A percentile compares a stretch with the other conserved stretches of the same genome.
phyloP scores from a whole-genome alignment of 1,139 yeast genomes.

The Debaryomyces udenii region DNA sequence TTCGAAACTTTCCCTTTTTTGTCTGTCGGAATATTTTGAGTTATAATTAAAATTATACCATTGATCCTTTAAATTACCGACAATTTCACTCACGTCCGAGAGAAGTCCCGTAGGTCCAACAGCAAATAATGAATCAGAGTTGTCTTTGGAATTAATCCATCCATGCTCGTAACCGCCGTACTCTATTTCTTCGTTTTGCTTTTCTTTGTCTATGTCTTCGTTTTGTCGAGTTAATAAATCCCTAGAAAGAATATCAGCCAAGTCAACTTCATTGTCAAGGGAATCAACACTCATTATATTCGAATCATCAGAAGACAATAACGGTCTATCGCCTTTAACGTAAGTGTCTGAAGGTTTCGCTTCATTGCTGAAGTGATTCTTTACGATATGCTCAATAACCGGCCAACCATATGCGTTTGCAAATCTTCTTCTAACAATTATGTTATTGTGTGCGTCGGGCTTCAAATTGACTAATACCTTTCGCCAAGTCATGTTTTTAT shows the following conservation, averaged over 20 bases:
- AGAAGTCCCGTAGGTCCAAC: conserved; percentile 75
- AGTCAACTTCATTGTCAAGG: conserved; percentile 31
- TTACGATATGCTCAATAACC: conserved; percentile 78
- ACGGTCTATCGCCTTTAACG: conserved; percentile 5
- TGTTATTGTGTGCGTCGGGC: conserved; percentile 96
- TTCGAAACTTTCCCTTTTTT: neutral
- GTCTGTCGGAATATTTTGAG: conserved; percentile 6
- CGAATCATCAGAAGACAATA: neutral
- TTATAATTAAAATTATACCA: conserved; percentile 31
- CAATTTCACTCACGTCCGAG: conserved; percentile 60
- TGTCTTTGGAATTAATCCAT: conserved; percentile 57
- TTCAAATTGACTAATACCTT: conserved; percentile 83
- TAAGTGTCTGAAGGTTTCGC: conserved; percentile 13
- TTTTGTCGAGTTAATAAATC: conserved; percentile 41
- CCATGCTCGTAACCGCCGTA: conserved; percentile 26
- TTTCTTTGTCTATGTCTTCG: conserved; percentile 33
- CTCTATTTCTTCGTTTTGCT: conserved; percentile 16
- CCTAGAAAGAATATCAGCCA: conserved; percentile 37
- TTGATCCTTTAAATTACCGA: conserved; percentile 42
- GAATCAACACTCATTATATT: conserved; percentile 20
- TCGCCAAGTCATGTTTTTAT: conserved; percentile 83
- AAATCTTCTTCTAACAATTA: conserved; percentile 83
- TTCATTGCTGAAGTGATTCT: conserved; percentile 29
- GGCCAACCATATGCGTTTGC: conserved; percentile 98
- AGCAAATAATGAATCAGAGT: conserved; percentile 57